Evolutionary conservation across 2,329 filamentous ascomycete species (phyloP).

Genomic region (Botrytis deweyae): DNA sequence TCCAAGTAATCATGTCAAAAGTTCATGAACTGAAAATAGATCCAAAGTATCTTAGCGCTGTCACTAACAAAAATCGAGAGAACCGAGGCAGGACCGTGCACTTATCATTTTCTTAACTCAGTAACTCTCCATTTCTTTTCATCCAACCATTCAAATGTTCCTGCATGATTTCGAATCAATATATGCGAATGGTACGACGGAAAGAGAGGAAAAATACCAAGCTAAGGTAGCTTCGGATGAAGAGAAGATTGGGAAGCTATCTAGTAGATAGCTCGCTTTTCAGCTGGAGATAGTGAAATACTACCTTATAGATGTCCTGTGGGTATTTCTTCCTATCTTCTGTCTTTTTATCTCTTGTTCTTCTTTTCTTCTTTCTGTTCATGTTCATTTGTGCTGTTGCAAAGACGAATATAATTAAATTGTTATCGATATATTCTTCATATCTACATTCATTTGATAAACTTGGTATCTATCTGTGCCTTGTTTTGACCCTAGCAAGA

Average conservation of each 20-base stretch:
- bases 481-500: conserved; percentile 18
- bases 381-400: background rate
- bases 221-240: background rate
- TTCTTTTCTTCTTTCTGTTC: background rate
- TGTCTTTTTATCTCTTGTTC: background rate
- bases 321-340: background rate
- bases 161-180: conserved; percentile 1
- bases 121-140: background rate
- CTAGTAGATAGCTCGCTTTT: background rate
- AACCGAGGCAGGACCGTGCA: background rate
- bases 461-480: conserved; percentile 1
- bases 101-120: background rate
- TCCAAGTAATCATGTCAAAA: background rate
- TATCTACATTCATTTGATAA: background rate
- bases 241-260: background rate
- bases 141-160: conserved; percentile 1
- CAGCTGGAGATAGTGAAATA: background rate
- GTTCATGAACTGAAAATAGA: background rate
- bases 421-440: background rate
- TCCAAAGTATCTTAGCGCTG: background rate
- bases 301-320: background rate
- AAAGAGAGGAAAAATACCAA: background rate
- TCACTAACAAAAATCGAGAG: background rate
- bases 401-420: background rate
- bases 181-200: background rate